phyloP scores from a whole-genome alignment of 169 alveolate genomes.

The Eimeria nieschulzi region DNA sequence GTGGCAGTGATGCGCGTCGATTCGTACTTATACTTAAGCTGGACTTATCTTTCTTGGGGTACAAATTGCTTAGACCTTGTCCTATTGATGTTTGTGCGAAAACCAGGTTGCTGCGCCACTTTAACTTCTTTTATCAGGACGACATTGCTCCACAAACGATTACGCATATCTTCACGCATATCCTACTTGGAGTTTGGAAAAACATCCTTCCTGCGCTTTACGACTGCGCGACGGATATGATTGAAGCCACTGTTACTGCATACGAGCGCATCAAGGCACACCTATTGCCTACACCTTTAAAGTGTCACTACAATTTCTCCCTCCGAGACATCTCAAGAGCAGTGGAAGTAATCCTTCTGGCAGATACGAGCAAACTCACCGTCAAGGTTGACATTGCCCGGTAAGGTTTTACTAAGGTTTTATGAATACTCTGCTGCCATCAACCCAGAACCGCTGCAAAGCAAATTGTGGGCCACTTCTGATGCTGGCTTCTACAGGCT shows the following conservation, averaged over 20 bases:
- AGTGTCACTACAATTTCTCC: slow-evolving; percentile 93
- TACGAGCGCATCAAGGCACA: slow-evolving; percentile 89
- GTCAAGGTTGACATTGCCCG: slow-evolving; percentile 91
- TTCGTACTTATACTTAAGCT: too few relatives aligned
- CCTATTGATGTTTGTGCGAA: not conserved
- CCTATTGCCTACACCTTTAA: slow-evolving; percentile 93
- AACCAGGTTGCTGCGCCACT: slow-evolving; percentile 57
- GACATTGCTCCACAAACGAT: slow-evolving; percentile 21
- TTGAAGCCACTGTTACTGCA: slow-evolving; percentile 89
- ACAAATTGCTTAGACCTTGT: not conserved
- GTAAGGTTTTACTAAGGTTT: not conserved
- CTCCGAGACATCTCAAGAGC: slow-evolving; percentile 92
- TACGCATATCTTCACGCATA: slow-evolving; percentile 17
- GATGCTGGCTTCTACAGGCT: slow-evolving; percentile 78
- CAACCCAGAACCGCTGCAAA: not conserved
- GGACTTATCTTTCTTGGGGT: not conserved
- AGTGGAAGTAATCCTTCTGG: slow-evolving; percentile 93
- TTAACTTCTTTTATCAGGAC: slow-evolving; percentile 62
- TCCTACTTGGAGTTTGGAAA: slow-evolving; percentile 46
- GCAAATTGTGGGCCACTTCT: not conserved
- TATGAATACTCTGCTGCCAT: not conserved
- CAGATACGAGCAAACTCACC: slow-evolving; percentile 93
- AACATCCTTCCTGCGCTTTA: slow-evolving; percentile 7
- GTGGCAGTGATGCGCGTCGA: too few relatives aligned
- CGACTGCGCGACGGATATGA: slow-evolving; percentile 80